Evolutionary conservation across 805 yeast genomes (phyloP), one percentile per base, ranked within the genome.

Genomic region (Zygosaccharomyces bailii): DNA sequence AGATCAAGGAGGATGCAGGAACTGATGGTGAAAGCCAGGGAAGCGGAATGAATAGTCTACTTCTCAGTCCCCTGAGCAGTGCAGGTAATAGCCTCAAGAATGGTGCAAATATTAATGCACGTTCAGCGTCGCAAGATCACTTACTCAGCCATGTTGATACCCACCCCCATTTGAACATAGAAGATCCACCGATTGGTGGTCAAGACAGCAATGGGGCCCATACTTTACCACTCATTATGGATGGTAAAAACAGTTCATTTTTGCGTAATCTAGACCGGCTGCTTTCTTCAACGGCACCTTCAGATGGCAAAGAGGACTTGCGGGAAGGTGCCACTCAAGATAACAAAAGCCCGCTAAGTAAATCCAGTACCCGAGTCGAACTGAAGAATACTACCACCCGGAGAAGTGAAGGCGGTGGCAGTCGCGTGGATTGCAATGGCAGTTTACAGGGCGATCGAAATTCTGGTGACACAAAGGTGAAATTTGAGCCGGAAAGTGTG

Each of bases 201-300:
- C 45, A 30, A 11, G 47, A 52, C 29, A 48, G 46, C 14, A 52
- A 55, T 2, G 56, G 48, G 2, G 44, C 50, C 3, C 57, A 53
- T n/a, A 42, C 37, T 17, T 46, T 53, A 17, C 23, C 51, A n/a
- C 25, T 39, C 9, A 36, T 37, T 6, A 10, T 19, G 3, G 46
- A 49, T 2, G 45, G 42, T 34, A 51, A 60, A 38, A 57, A 57
- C 39, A 51, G 60, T 4, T 62, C 68, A 2, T 67, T 68, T 43
- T 50, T 66, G 36, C 65, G 66, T 31, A 70, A 69, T 51, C 45
- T 70, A 34, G 73, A 70, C 41, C 54, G 62, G 8, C 44, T 70
- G 5, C 47, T 70, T 5, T 56, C 67, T 4, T 43, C 56, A 6
- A 25, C 51, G 6, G 37, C 45, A 23, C 34, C 24, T 14, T 42